A percentile compares a stretch with the other conserved stretches of the same genome.
Conservation (phyloP, 352 stramenopile species). For the Pythium monospermum region DNA sequence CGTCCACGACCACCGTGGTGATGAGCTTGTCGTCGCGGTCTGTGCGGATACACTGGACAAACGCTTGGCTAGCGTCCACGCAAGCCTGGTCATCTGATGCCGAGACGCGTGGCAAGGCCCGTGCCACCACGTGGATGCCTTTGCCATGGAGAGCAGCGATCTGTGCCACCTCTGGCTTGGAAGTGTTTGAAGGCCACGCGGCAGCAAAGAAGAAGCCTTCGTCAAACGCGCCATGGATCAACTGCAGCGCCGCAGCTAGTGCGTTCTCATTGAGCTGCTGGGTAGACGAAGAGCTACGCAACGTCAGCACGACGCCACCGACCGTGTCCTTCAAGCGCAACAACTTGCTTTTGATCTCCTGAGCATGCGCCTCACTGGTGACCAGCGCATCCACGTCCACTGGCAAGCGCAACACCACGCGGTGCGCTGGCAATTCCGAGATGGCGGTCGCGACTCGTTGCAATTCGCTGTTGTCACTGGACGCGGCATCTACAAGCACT, state of each 20-base stretch:
- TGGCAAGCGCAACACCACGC: slow-evolving; percentile 56
- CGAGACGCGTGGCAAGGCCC: slow-evolving; percentile 20
- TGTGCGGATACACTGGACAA: slow-evolving; percentile 80
- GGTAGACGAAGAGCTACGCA: slow-evolving; percentile 21
- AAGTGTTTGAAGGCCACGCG: slow-evolving; percentile 27
- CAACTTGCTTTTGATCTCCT: slow-evolving; percentile 31
- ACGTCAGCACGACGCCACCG: slow-evolving; percentile 43
- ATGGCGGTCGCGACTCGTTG: slow-evolving; percentile 47
- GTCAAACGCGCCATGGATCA: slow-evolving; percentile 35
- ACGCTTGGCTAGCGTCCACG: slow-evolving; percentile 38
- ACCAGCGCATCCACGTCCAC: slow-evolving; percentile 30
- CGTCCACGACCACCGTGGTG: slow-evolving; percentile 92
- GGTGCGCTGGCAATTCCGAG: slow-evolving; percentile 54
- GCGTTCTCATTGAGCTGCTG: slow-evolving; percentile 14
- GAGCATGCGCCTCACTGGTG: slow-evolving; percentile 6
- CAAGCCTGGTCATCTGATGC: slow-evolving; percentile 23
- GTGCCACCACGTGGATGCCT: slow-evolving; percentile 49
- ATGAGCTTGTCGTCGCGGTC: slow-evolving; percentile 90
- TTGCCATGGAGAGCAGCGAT: slow-evolving; percentile 62
- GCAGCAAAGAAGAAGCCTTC: slow-evolving; percentile 52
- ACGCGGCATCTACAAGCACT: slow-evolving; percentile 46
- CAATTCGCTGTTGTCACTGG: slow-evolving; percentile 40
- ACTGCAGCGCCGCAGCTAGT: slow-evolving; percentile 28
- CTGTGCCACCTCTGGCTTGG: slow-evolving; percentile 24
- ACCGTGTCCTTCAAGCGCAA: slow-evolving; percentile 27